Evolutionary conservation across 257 asterid species (phyloP), one percentile per base, ranked within the genome.

Genomic region (Dorcoceras hygrometricum): DNA sequence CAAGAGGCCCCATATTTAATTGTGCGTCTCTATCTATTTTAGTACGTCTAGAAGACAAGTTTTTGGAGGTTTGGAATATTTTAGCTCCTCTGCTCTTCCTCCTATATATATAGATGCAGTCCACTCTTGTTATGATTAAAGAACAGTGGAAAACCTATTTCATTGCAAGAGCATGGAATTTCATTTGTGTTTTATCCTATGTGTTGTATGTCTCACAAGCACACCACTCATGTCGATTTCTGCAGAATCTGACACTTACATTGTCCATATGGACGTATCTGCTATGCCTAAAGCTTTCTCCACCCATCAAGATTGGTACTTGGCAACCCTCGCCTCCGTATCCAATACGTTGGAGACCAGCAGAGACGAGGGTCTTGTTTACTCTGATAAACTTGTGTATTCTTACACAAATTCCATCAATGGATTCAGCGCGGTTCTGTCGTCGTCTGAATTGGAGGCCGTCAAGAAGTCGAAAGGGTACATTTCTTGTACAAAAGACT

Each of bases 361-460:
- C 50, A 12, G n/a, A 39, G 11, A 11, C n/a, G n/a, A n/a, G n/a
- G n/a, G n/a, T n/a, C 1, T 11, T 36, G 48, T 36, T 36, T 2
- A 16, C 48, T 36, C 48, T 26, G 29, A 81, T 23, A 77, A 75
- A 51, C 74, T 84, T 19, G 68, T 81, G 31, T 84, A 84, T 66
- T 24, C 81, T 46, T 84, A 84, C 23, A 76, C 76, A 18, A 74
- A 73, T 72, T 81, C 81, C 65, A 72, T 84, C 46, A 75, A 81
- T 77, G 86, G 89, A 51, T 84, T 84, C 54, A 81, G 83, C 59
- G 86, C 87, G 32, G 43, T 57, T 61, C 85, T 84, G 46, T 78
- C 89, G 10, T 77, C 78, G 18, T 60, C 71, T 39, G 50, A 39
- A 39, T 11, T 39, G 50, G 50, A 39, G 50, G 50, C n/a, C 5